These are phyloP conservation scores for Ophiostoma quercus DNA, from an alignment of 2,329 filamentous ascomycete genomes.

Conservation along the genomic window DNA sequence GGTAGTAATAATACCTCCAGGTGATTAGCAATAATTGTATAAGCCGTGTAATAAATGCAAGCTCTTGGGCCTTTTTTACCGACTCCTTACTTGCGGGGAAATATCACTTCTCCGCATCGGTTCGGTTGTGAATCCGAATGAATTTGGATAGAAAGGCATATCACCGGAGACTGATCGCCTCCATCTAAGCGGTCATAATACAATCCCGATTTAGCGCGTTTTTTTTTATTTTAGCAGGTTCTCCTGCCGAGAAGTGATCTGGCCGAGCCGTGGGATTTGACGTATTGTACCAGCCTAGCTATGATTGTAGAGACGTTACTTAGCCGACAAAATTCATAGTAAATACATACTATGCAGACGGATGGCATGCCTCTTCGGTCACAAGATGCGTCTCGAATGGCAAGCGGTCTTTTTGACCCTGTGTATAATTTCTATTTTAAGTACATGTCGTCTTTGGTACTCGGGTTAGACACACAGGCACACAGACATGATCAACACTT, in stretches of 20 bases:
- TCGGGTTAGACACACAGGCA: neutral
- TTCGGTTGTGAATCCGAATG: neutral
- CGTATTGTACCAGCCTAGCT: neutral
- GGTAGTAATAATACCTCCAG: neutral
- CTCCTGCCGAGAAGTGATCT: neutral
- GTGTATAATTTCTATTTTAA: neutral
- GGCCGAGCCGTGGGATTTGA: neutral
- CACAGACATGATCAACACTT: neutral
- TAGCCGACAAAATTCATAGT: neutral
- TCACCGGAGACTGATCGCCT: conserved; percentile 2
- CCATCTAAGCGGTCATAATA: conserved; percentile 9
- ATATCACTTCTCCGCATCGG: conserved; percentile 1
- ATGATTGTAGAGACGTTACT: neutral
- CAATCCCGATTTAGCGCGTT: neutral
- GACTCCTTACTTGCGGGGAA: conserved; percentile 1
- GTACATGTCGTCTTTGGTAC: neutral
- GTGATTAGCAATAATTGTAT: neutral
- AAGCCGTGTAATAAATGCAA: neutral
- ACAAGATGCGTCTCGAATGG: neutral
- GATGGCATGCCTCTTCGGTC: neutral
- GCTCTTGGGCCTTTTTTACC: neutral
- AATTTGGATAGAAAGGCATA: too few relatives aligned
- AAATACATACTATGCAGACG: neutral
- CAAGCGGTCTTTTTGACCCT: neutral
- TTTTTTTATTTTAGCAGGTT: neutral